Conservation (phyloP, 495 filamentous ascomycete genomes). For the Penicillium macrosclerotiorum region DNA sequence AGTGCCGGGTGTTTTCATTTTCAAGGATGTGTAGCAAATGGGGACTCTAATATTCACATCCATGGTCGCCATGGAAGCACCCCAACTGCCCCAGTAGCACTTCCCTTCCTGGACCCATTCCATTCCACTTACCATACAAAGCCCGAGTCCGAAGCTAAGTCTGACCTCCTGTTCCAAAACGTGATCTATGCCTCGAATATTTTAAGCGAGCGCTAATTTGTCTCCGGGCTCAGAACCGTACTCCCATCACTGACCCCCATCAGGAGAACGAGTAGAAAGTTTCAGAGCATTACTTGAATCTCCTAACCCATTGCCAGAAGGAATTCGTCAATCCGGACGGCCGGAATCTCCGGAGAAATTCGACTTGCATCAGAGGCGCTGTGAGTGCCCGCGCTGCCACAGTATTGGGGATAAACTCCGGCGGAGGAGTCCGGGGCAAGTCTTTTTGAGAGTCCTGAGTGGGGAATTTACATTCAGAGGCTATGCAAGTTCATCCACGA, state of each 20-base stretch:
- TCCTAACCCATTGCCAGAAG: slow-evolving; percentile 8
- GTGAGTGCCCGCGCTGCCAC: not conserved
- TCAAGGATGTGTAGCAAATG: not conserved
- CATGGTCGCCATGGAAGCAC: slow-evolving; percentile 26
- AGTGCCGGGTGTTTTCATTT: not conserved
- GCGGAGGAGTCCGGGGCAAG: slow-evolving; percentile 7
- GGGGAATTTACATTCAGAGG: slow-evolving; percentile 27
- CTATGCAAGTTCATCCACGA: slow-evolving; percentile 24
- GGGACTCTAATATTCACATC: slow-evolving; percentile 7
- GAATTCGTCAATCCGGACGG: not conserved
- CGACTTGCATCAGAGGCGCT: not conserved
- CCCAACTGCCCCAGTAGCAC: slow-evolving; percentile 25
- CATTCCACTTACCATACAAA: slow-evolving; percentile 9
- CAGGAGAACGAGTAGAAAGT: slow-evolving; percentile 9
- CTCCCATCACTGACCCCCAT: slow-evolving; percentile 18
- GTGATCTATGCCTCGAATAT: slow-evolving; percentile 21
- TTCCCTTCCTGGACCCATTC: slow-evolving; percentile 14
- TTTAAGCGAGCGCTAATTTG: slow-evolving; percentile 23
- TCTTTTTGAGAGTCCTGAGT: slow-evolving; percentile 23
- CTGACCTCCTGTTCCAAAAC: slow-evolving; percentile 14
- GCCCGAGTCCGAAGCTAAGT: slow-evolving; percentile 23
- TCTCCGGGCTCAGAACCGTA: slow-evolving; percentile 16
- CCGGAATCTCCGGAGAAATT: slow-evolving; percentile 7
- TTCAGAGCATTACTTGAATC: slow-evolving; percentile 13
- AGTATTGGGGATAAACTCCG: not conserved